Conservation (phyloP, 1,284 basidiomycete genomes). For the Ustilago sp. region DNA sequence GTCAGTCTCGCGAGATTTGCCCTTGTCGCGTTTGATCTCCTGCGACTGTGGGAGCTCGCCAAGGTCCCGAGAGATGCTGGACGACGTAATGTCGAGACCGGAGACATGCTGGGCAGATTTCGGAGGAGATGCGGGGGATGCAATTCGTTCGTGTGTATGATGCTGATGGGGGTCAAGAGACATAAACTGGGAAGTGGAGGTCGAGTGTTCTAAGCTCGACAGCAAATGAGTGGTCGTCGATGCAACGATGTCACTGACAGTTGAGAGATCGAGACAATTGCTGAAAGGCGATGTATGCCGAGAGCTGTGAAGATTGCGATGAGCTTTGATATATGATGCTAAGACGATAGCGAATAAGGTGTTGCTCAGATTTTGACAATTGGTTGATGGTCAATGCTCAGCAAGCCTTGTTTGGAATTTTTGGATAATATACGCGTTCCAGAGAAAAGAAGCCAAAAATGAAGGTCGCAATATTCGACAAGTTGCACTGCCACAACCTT, state of each 20-base stretch:
- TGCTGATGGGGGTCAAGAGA: constrained; percentile 32
- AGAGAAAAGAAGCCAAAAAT: background rate
- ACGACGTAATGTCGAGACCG: background rate
- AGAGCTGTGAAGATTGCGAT: background rate
- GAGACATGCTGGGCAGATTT: constrained; percentile 21
- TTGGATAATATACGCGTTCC: background rate
- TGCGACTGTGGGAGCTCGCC: background rate
- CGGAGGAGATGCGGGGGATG: background rate
- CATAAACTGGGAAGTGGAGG: constrained; percentile 37
- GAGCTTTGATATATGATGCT: background rate
- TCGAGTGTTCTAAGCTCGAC: constrained; percentile 29
- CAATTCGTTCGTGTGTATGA: background rate
- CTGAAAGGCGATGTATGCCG: background rate
- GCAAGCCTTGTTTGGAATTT: background rate
- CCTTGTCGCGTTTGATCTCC: constrained; percentile 16
- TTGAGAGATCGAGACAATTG: background rate
- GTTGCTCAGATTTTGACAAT: background rate
- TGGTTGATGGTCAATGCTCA: constrained; percentile 17
- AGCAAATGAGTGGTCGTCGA: constrained; percentile 13
- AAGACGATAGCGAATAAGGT: background rate
- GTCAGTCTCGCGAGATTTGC: constrained; percentile 19
- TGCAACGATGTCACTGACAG: constrained; percentile 25
- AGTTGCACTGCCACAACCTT: no score
- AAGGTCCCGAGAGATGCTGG: constrained; percentile 4
- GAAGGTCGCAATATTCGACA: no score